Base-by-base conservation (phyloP, 306 rosid genomes). In the Luffa acutangula region DNA sequence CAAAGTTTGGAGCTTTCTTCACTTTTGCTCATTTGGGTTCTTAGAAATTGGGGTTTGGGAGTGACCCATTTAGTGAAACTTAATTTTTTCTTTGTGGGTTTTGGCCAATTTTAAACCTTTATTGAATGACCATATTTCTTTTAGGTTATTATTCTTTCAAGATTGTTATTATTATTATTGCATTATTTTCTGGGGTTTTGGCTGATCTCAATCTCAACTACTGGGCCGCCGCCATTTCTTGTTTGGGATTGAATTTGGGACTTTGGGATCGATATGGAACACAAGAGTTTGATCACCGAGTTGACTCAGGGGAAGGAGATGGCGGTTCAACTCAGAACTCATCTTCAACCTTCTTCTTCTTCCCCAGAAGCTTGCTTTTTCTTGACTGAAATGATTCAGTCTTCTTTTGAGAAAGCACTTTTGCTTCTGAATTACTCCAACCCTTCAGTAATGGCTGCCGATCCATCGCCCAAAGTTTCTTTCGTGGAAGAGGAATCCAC, bases 241-340 rank as follows among this genome's bases (percentile, higher is more conserved):
- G 9, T 7, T 36, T 64, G 2, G 20, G 36, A 63, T 2, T 60
- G 31, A 4, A 2, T 2, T 15, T 58, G 33, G 1, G 4, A 6
- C 2, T 37, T 39, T 15, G 42, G 4, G 33, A 42, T 43, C 77
- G 53, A 41, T 17, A 46, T 70, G 78, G 82, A 84, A 60, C 51
- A 70, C 67, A 87, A 84, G 52, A 72, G 60, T 81, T 73, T 90
- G 56, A 79, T 88, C 73, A 52, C 76, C 78, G 90, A 90, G 65
- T 59, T 90, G 66, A 82, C 39, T 49, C 85, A 83, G 76, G 92
- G 95, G 41, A 78, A 84, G 83, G 84, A 89, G 81, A 78, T 86
- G n/a, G 79, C 91, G 62, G 46, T 80, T 80, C 74, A 87, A 83
- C 92, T 90, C 10, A 69, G 6, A 79, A 79, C 82, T 21, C 87